A percentile compares a stretch with the other conserved stretches of the same genome.
Conservation (phyloP, 805 yeast genomes). For the Candida sithepensis region DNA sequence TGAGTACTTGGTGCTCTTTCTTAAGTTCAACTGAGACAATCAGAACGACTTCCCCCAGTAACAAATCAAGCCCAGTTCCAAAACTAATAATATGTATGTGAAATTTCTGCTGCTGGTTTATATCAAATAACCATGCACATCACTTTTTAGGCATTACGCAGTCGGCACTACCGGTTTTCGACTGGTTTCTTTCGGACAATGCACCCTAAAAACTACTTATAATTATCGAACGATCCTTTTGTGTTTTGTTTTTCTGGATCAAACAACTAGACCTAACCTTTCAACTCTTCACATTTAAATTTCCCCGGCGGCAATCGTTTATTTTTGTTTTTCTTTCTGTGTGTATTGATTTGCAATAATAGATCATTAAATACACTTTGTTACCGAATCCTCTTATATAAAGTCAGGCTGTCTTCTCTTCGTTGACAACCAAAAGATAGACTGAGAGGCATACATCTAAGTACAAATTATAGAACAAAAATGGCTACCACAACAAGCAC, state of each 20-base stretch:
- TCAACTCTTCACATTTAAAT: background rate
- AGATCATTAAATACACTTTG: background rate
- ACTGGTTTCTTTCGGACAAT: background rate
- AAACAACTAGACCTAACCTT: background rate
- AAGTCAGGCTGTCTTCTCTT: background rate
- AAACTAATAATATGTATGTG: background rate
- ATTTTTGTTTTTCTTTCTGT: background rate
- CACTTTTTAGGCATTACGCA: background rate
- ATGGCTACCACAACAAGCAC: constrained; percentile 1
- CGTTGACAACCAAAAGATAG: too few species aligned
- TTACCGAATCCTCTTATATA: background rate
- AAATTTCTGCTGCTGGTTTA: background rate
- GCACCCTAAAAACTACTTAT: background rate
- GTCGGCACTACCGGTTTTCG: background rate
- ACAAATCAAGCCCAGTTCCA: too few species aligned
- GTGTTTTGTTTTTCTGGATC: background rate
- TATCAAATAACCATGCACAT: too few species aligned
- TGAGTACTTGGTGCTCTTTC: too few species aligned
- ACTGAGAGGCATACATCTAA: background rate
- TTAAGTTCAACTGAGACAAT: too few species aligned
- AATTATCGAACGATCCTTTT: background rate
- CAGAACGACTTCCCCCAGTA: too few species aligned
- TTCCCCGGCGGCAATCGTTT: background rate
- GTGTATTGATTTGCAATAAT: background rate
- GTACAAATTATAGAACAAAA: background rate